These are phyloP conservation scores for Pyrenopolyporus hunteri DNA, from an alignment of 495 filamentous ascomycete species.

Conservation along the genomic window DNA sequence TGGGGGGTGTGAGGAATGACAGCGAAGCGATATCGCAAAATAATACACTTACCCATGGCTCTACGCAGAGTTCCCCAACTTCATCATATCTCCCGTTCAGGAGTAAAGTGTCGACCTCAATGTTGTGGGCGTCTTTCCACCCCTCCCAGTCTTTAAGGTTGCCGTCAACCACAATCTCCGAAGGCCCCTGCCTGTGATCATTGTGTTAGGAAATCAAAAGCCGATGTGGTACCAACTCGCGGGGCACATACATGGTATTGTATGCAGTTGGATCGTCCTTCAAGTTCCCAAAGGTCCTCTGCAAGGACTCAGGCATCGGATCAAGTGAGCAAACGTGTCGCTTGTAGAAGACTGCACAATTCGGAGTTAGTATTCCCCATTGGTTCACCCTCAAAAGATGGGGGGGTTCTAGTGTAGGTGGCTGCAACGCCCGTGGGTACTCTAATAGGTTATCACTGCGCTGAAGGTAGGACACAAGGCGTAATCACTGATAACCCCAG, in stretches of 20 bases:
- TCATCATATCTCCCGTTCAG: constrained; percentile 61
- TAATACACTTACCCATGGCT: constrained; percentile 34
- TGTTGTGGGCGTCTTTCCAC: constrained; percentile 46
- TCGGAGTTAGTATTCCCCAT: constrained; percentile 26
- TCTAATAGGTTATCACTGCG: neutral
- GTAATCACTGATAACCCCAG: neutral
- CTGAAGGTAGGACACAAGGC: no score
- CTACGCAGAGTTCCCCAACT: constrained; percentile 49
- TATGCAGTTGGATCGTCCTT: constrained; percentile 54
- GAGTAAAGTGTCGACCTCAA: constrained; percentile 52
- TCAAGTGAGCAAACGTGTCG: constrained; percentile 51
- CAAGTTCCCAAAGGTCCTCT: constrained; percentile 42
- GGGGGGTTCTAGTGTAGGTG: no score
- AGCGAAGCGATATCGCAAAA: neutral
- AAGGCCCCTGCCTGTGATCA: constrained; percentile 51
- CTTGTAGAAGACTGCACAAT: constrained; percentile 45
- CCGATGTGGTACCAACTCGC: neutral
- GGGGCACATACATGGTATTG: constrained; percentile 49
- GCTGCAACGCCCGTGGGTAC: no score
- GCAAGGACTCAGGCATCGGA: constrained; percentile 46
- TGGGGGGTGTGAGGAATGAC: neutral
- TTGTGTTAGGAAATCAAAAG: neutral
- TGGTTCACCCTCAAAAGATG: neutral
- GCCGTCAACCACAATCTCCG: constrained; percentile 54
- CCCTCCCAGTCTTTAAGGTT: constrained; percentile 53